Evolutionary conservation across 345 rosid genomes (phyloP).

Genomic region (Corchorus olitorius): DNA sequence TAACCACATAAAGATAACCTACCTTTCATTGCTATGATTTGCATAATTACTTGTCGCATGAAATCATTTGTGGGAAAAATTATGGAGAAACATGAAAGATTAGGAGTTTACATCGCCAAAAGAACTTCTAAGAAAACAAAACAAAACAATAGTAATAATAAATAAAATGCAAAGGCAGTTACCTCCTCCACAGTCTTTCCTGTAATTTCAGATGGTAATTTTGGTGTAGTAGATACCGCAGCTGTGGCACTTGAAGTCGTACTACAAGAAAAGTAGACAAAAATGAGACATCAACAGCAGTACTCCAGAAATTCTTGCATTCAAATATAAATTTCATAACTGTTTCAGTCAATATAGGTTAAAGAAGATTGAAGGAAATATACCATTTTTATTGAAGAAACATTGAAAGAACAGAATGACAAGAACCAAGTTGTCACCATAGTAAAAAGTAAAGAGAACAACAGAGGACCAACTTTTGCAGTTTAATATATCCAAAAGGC

Average conservation of each 20-base stretch:
- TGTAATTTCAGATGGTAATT: slow-evolving; percentile 82
- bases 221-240: slow-evolving; percentile 57
- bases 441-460: background rate
- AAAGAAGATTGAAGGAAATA: background rate
- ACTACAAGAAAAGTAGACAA: slow-evolving; percentile 37
- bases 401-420: background rate
- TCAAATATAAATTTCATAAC: background rate
- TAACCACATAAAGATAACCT: background rate
- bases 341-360: background rate
- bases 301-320: slow-evolving; percentile 1
- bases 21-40: background rate
- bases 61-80: background rate
- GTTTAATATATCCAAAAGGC: background rate
- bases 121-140: no score
- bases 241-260: slow-evolving; percentile 53
- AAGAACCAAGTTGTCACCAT: background rate
- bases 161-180: background rate
- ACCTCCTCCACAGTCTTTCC: slow-evolving; percentile 99
- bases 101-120: background rate
- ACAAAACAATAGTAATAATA: background rate
- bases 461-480: background rate
- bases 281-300: background rate
- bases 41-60: background rate
- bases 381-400: background rate
- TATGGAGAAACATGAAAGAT: background rate